These are phyloP conservation scores for Kernera saxatilis DNA, from an alignment of 345 rosid genomes.

Conservation along the genomic window DNA sequence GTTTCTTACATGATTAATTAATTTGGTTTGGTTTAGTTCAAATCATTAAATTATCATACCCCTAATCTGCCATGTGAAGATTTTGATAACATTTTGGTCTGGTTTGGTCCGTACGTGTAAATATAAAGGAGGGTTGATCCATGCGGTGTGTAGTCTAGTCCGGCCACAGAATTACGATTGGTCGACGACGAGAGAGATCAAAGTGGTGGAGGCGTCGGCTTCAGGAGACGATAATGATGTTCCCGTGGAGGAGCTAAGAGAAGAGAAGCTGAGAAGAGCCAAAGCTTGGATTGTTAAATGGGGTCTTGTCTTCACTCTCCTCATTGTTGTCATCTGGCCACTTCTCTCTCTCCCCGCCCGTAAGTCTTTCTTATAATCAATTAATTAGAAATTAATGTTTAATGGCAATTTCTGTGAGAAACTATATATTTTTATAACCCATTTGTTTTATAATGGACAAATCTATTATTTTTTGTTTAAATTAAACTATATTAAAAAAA, in stretches of 20 bases:
- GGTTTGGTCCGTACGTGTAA: not conserved
- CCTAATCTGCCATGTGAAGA: not conserved
- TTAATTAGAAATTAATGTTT: too few species aligned
- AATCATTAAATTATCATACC: not conserved
- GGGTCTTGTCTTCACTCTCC: constrained; percentile 68
- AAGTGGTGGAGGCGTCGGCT: constrained; percentile 61
- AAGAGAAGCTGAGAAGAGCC: constrained; percentile 65
- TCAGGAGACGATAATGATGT: constrained; percentile 30
- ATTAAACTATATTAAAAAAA: too few species aligned
- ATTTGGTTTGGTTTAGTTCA: not conserved
- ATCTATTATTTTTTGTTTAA: too few species aligned
- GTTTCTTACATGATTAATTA: too few species aligned
- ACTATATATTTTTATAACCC: too few species aligned
- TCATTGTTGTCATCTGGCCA: constrained; percentile 77
- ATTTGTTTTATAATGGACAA: too few species aligned
- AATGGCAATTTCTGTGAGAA: too few species aligned
- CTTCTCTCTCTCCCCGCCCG: constrained; percentile 73
- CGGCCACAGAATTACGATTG: constrained; percentile 75
- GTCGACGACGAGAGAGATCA: constrained; percentile 79
- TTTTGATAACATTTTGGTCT: not conserved
- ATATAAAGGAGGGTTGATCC: constrained; percentile 55
- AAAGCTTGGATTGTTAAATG: constrained; percentile 80
- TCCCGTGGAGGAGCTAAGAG: constrained; percentile 62
- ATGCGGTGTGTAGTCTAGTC: constrained; percentile 57
- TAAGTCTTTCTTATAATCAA: constrained; percentile 33